Base-by-base conservation (phyloP, 305 asterid genomes). In the Rubia balearica region DNA sequence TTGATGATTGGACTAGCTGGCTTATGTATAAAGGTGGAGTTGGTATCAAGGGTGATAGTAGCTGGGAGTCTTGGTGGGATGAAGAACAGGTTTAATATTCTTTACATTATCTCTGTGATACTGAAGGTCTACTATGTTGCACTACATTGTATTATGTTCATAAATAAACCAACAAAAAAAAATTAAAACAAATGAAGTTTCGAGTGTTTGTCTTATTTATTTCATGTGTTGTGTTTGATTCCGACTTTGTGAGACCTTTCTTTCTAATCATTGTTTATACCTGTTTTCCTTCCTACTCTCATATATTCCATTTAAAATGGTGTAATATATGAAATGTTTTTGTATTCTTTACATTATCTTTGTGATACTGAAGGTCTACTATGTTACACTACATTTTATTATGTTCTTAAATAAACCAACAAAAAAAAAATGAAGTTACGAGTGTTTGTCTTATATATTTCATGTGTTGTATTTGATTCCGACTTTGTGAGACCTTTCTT, bases 31-130 rank as follows among this genome's bases (percentile, higher is more conserved):
- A 95, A 82, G 99, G 99, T 66, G 99, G 99, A 75, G 98, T 95
- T 78, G 99, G 99, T 70, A 81, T 95, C 76, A 90, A 86, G 80
- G 99, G 97, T 70, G 98, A 95, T 24, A 78, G 86, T 76, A 95
- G 99, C 74, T 95, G 99, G 99, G 99, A 95, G 84, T 91, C 98
- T 63, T 95, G 99, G 99, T 95, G 99, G 99, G 98, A 90, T 70
- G 99, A 95, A 83, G 99, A 95, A 81, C 99, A 94, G 98, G 99
- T 94, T 22, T 74, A 69, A 66, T 71, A 43, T 9, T 53, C 27
- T 17, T 68, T 7, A 49, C 42, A 22, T 45, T 67, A 14, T 27
- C 24, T 67, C 30, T 49, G 46, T 40, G 51, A n/a, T 41, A 17
- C 41, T 33, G 43, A n/a, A 53, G 60, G 24, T 53, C 22, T n/a